A percentile compares a stretch with the other conserved stretches of the same genome.
phyloP scores from a whole-genome alignment of 176 grass and related monocot genomes.

The Carex scoparia region DNA sequence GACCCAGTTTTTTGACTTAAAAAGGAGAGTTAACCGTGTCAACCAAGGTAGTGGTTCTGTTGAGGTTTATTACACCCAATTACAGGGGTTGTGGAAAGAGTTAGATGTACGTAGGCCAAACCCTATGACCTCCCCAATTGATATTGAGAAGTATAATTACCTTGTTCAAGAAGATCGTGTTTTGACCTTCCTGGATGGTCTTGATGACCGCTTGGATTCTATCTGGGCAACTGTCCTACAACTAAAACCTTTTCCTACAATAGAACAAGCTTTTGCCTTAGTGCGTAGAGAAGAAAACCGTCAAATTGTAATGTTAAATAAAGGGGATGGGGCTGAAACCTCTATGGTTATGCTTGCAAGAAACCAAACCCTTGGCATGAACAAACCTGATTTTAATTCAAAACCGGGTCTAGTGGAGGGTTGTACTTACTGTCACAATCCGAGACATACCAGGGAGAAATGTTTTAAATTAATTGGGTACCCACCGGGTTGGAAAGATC shows the following conservation, averaged over 20 bases:
- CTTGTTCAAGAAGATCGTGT: neutral
- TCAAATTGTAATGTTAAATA: neutral
- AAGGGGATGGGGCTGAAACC: neutral
- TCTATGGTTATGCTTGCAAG: too few relatives aligned
- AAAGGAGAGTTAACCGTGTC: neutral
- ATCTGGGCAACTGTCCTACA: neutral
- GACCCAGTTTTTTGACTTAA: neutral
- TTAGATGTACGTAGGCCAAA: neutral
- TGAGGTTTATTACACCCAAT: neutral
- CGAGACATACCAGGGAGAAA: too few relatives aligned
- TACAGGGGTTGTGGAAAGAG: neutral
- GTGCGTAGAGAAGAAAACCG: neutral
- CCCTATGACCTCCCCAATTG: neutral
- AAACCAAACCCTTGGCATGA: too few relatives aligned
- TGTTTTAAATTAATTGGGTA: too few relatives aligned
- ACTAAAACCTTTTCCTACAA: neutral
- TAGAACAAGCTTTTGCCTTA: neutral
- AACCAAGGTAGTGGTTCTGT: neutral
- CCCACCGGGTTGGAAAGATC: too few relatives aligned
- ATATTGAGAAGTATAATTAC: neutral
- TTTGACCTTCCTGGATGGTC: neutral
- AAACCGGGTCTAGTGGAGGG: too few relatives aligned
- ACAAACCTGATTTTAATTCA: too few relatives aligned
- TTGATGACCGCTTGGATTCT: neutral
- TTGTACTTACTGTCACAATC: too few relatives aligned